A percentile compares a stretch with the other conserved stretches of the same genome.
phyloP scores from a whole-genome alignment of 2,329 filamentous ascomycete genomes.

The Diaporthe velutina region DNA sequence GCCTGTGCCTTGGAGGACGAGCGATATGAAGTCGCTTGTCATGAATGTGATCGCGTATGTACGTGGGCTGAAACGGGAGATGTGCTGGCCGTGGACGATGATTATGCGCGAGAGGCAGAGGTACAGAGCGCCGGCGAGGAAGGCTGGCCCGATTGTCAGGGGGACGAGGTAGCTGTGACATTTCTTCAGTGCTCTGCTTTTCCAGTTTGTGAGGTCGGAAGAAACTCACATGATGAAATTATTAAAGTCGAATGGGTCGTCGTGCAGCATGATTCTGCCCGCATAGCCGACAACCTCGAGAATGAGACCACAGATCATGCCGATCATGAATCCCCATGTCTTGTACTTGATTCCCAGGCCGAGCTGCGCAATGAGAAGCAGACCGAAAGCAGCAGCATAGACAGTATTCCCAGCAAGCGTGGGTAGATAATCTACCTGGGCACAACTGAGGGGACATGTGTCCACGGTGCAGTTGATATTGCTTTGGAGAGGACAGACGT shows the following conservation, averaged over 20 bases:
- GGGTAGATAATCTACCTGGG: not conserved
- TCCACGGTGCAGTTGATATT: not conserved
- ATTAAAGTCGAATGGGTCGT: not conserved
- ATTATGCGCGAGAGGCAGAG: conserved; percentile 10
- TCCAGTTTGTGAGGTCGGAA: not conserved
- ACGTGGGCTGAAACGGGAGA: conserved; percentile 9
- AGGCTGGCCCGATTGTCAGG: not conserved
- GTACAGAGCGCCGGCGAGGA: not conserved
- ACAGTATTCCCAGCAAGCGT: not conserved
- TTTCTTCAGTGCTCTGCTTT: not conserved
- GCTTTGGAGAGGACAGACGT: not conserved
- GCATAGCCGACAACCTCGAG: not conserved
- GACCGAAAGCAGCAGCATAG: not conserved
- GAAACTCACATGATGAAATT: not conserved
- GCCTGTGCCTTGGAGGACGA: conserved; percentile 17
- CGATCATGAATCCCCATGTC: not conserved
- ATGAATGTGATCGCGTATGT: conserved; percentile 12
- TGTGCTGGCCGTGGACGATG: not conserved
- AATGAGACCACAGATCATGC: conserved; percentile 2
- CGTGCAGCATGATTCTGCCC: not conserved
- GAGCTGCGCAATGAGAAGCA: not conserved
- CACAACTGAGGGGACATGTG: not conserved
- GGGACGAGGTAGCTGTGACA: conserved; percentile 4
- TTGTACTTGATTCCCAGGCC: not conserved
- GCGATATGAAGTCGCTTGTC: conserved; percentile 26